A percentile compares a stretch with the other conserved stretches of the same genome.
These are phyloP conservation scores for Kappamyces sp. DNA, from an alignment of 192 early-diverging fungal species.

Conservation along the genomic window DNA sequence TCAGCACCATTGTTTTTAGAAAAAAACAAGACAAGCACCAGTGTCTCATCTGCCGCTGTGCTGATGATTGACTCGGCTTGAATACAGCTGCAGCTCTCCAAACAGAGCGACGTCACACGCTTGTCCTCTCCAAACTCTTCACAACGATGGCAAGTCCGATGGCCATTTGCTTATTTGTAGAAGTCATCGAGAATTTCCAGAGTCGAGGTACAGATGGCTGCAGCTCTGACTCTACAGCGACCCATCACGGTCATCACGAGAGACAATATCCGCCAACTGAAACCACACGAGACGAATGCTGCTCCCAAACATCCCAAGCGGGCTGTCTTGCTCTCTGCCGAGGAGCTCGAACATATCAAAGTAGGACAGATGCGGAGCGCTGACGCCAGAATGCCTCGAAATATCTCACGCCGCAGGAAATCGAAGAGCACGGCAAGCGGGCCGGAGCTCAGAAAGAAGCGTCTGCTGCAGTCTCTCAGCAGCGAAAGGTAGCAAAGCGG, in stretches of 20 bases:
- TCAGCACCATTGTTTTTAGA: conserved; percentile 41
- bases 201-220: too few relatives aligned
- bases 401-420: conserved; percentile 33
- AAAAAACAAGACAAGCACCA: too few relatives aligned
- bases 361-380: conserved; percentile 7
- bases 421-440: conserved; percentile 27
- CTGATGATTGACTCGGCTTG: too few relatives aligned
- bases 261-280: conserved; percentile 50
- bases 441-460: conserved; percentile 22
- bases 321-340: conserved; percentile 1
- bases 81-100: too few relatives aligned
- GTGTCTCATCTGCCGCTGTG: too few relatives aligned
- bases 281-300: conserved; percentile 35
- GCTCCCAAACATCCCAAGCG: conserved; percentile 18
- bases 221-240: too few relatives aligned
- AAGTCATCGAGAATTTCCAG: too few relatives aligned
- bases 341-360: conserved; percentile 32
- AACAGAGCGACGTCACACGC: too few relatives aligned
- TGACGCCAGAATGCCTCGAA: conserved; percentile 2
- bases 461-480: conserved; percentile 34
- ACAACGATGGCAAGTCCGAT: too few relatives aligned
- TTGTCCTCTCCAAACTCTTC: too few relatives aligned
- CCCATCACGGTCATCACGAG: conserved; percentile 51
- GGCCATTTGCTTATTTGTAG: too few relatives aligned
- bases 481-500: conserved; percentile 30